phyloP scores from a whole-genome alignment of 768 basidiomycete species.

The Suillus placidus region DNA sequence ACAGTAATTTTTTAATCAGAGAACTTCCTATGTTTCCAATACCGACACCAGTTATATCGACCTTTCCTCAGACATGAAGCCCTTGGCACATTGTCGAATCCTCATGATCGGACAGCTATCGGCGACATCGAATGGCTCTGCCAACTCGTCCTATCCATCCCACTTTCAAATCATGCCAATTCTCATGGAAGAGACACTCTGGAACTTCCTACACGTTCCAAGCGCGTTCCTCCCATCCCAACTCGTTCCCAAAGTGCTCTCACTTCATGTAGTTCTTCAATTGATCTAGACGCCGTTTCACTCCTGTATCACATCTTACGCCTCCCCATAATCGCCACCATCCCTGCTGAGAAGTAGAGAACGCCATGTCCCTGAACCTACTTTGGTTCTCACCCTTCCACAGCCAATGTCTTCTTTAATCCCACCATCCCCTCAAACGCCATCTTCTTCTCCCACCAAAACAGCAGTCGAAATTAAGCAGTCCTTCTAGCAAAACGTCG shows the following conservation, averaged over 20 bases:
- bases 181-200: conserved; percentile 19
- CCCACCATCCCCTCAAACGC: conserved; percentile 41
- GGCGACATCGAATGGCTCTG: conserved; percentile 29
- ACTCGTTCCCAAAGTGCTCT: conserved; percentile 26
- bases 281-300: conserved; percentile 21
- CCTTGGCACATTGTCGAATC: conserved; percentile 24
- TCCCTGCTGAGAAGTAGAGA: conserved; percentile 28
- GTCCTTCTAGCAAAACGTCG: conserved; percentile 56
- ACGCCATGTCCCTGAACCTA: conserved; percentile 25
- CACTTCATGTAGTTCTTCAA: conserved; percentile 32
- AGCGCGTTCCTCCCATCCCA: conserved; percentile 24
- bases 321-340: conserved; percentile 33
- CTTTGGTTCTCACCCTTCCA: conserved; percentile 21
- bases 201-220: conserved; percentile 29
- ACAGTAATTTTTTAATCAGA: conserved; percentile 36
- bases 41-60: conserved; percentile 35
- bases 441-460: conserved; percentile 29
- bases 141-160: conserved; percentile 21
- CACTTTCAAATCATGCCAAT: conserved; percentile 23
- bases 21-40: conserved; percentile 16
- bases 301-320: conserved; percentile 21
- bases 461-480: conserved; percentile 34
- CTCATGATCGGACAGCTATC: conserved; percentile 27
- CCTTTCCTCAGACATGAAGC: conserved; percentile 28
- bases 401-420: conserved; percentile 22